Percentiles rank a stretch among this genome's conserved stretches.
Evolutionary conservation across 2,329 filamentous ascomycete genomes (phyloP).

Genomic region (Bipolaris bicolor): DNA sequence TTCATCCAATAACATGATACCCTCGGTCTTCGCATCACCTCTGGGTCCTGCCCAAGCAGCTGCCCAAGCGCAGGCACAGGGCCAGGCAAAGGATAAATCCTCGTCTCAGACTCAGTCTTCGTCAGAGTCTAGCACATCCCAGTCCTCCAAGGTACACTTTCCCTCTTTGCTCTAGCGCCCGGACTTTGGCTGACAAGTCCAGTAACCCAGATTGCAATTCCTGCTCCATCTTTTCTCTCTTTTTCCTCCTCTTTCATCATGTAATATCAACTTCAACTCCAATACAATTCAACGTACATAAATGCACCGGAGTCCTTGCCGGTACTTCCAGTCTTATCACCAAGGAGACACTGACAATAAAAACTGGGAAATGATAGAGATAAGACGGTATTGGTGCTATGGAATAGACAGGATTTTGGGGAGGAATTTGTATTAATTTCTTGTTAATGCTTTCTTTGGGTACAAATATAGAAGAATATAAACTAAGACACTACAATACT

Average conservation of each 20-base stretch:
- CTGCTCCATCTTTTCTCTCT: background rate
- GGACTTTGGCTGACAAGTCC: background rate
- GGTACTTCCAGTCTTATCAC: background rate
- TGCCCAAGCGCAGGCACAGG: background rate
- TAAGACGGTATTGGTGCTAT: background rate
- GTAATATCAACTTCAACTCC: background rate
- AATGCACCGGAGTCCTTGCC: background rate
- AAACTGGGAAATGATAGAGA: background rate
- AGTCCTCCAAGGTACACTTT: background rate
- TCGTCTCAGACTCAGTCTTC: background rate
- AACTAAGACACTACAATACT: background rate
- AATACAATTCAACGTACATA: background rate
- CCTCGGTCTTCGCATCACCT: background rate
- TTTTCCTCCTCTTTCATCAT: background rate
- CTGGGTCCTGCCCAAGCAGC: background rate
- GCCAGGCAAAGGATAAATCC: background rate
- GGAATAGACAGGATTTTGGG: background rate
- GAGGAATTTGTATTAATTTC: too few species aligned
- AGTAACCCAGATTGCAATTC: background rate
- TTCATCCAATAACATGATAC: background rate
- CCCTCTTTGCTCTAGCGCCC: background rate
- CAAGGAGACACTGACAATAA: background rate
- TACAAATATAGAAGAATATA: background rate
- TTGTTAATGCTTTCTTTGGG: background rate
- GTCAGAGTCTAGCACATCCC: background rate